These are phyloP conservation scores for Heterococcus sp. DNA, from an alignment of 108 stramenopile genomes.

Conservation along the genomic window DNA sequence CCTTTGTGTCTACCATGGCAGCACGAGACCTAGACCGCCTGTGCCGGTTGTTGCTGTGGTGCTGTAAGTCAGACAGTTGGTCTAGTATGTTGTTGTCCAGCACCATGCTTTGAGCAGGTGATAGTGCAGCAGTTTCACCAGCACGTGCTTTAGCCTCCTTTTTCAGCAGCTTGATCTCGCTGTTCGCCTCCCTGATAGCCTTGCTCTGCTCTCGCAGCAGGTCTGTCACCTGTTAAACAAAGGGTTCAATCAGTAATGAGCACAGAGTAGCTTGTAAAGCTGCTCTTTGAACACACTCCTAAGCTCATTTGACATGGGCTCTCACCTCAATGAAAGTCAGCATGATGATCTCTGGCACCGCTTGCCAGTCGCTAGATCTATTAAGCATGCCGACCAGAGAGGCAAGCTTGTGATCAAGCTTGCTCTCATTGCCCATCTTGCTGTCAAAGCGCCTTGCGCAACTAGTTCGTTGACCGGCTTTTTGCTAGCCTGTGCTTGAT, in stretches of 20 bases:
- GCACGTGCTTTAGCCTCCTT: not conserved
- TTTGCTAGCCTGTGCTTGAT: too few species aligned
- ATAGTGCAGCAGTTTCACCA: too few species aligned
- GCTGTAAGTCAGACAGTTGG: not conserved
- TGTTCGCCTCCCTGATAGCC: not conserved
- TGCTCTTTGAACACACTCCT: not conserved
- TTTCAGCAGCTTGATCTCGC: not conserved
- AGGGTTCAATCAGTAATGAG: not conserved
- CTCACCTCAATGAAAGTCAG: slow-evolving; percentile 1
- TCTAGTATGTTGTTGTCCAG: not conserved
- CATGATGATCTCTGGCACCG: not conserved
- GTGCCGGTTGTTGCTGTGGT: not conserved
- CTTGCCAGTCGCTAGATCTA: not conserved
- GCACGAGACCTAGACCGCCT: not conserved
- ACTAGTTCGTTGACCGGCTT: too few species aligned
- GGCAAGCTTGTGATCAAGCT: not conserved
- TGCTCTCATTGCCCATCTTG: too few species aligned
- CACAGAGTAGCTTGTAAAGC: not conserved
- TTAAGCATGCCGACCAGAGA: not conserved
- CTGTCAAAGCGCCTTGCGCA: too few species aligned
- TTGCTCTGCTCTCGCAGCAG: not conserved
- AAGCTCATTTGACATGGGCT: not conserved
- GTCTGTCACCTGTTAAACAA: not conserved
- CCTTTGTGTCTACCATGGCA: not conserved
- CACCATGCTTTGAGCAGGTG: too few species aligned